A percentile compares a stretch with the other conserved stretches of the same genome.
phyloP scores from a whole-genome alignment of 2,329 filamentous ascomycete genomes.

The Talaromyces sp. region DNA sequence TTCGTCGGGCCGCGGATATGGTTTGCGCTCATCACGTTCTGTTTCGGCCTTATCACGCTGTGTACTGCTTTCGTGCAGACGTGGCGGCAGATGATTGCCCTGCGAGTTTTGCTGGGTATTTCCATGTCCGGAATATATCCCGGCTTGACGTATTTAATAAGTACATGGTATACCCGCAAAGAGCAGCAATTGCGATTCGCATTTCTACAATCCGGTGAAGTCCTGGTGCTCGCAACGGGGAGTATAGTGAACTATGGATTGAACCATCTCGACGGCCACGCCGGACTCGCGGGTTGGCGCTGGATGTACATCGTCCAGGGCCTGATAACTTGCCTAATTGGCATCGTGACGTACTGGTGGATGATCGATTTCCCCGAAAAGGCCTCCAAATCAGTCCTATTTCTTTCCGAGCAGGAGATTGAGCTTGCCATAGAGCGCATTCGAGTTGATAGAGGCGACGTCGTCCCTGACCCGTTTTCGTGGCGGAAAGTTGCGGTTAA shows the following conservation, averaged over 20 bases:
- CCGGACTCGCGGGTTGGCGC: conserved; percentile 61
- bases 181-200: conserved; percentile 67
- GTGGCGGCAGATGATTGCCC: conserved; percentile 68
- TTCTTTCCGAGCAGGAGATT: conserved; percentile 58
- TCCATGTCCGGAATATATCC: conserved; percentile 54
- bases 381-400: conserved; percentile 55
- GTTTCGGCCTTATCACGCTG: conserved; percentile 65
- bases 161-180: conserved; percentile 61
- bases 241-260: conserved; percentile 67
- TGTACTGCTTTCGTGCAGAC: conserved; percentile 66
- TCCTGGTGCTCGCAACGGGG: conserved; percentile 64
- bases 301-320: conserved; percentile 71
- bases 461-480: conserved; percentile 56
- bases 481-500: conserved; percentile 57
- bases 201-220: conserved; percentile 63
- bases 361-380: conserved; percentile 69
- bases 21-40: conserved; percentile 60
- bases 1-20: conserved; percentile 63
- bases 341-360: conserved; percentile 65
- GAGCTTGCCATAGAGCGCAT: conserved; percentile 59
- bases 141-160: conserved; percentile 48
- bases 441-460: conserved; percentile 61
- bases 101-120: conserved; percentile 65
- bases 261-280: conserved; percentile 60
- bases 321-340: conserved; percentile 58